Evolutionary conservation across 306 rosid species (phyloP).

Genomic region (Rosa lucieae): DNA sequence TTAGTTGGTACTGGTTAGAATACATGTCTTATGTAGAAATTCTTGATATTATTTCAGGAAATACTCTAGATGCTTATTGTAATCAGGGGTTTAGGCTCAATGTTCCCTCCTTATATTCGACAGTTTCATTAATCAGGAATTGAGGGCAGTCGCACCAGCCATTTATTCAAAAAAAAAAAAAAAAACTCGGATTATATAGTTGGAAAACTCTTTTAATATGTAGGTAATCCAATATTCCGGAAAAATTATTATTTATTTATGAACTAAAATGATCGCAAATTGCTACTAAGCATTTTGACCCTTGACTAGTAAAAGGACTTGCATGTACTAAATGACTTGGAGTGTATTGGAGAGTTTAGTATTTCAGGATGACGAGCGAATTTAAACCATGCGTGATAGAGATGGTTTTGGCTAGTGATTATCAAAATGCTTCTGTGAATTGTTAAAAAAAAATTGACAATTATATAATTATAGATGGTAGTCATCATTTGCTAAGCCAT

Average conservation of each 20-base stretch:
- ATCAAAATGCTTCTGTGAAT: neutral
- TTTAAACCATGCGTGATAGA: conserved; percentile 1
- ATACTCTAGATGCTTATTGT: no score
- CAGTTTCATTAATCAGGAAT: no score
- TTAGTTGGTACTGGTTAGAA: no score
- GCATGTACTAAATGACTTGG: neutral
- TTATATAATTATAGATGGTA: neutral
- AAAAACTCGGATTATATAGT: neutral
- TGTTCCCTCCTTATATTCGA: no score
- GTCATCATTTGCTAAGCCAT: neutral
- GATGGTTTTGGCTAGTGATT: conserved; percentile 7
- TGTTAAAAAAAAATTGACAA: neutral
- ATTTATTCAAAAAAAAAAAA: no score
- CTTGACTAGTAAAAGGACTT: neutral
- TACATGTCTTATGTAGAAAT: no score
- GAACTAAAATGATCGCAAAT: neutral
- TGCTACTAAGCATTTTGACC: neutral
- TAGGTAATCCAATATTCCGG: neutral
- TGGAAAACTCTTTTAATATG: neutral
- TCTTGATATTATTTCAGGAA: no score
- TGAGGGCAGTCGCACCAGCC: no score
- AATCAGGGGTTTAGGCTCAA: no score
- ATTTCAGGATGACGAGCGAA: neutral
- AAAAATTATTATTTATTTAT: neutral
- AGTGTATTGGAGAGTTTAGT: neutral